Evolutionary conservation across 2,329 filamentous ascomycete genomes (phyloP).

Genomic region (Camillea tinctor): DNA sequence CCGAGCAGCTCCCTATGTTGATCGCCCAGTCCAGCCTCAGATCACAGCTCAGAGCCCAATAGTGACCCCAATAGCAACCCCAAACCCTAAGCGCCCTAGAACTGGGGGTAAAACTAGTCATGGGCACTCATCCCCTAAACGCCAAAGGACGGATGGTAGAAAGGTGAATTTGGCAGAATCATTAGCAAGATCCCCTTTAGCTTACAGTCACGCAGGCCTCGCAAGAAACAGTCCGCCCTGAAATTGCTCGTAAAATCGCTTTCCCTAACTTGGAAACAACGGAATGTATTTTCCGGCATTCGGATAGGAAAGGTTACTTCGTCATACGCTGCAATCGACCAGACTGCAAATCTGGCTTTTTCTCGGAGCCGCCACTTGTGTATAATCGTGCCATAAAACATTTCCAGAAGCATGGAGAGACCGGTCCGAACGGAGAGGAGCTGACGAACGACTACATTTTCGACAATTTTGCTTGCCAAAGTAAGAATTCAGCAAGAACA

Average conservation of each 20-base stretch:
- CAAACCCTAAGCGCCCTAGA: slow-evolving; percentile 15
- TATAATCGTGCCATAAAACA: slow-evolving; percentile 31
- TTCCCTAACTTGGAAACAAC: slow-evolving; percentile 27
- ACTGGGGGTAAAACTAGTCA: slow-evolving; percentile 5
- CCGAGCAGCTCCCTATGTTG: slow-evolving; percentile 7
- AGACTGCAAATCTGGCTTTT: slow-evolving; percentile 20
- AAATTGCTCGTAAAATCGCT: slow-evolving; percentile 25
- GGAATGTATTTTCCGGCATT: slow-evolving; percentile 32
- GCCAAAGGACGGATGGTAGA: slow-evolving; percentile 16
- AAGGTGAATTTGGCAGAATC: slow-evolving; percentile 12
- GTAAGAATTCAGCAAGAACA: slow-evolving; percentile 10
- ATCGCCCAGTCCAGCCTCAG: slow-evolving; percentile 17
- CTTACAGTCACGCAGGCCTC: slow-evolving; percentile 12
- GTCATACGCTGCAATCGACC: slow-evolving; percentile 29
- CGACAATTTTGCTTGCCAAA: slow-evolving; percentile 28
- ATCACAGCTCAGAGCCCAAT: slow-evolving; percentile 15
- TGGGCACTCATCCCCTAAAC: slow-evolving; percentile 14
- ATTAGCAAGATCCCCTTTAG: not conserved
- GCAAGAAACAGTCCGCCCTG: slow-evolving; percentile 4
- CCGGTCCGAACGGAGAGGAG: slow-evolving; percentile 10
- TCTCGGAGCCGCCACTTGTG: slow-evolving; percentile 27
- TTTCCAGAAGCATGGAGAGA: slow-evolving; percentile 25
- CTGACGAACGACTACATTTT: slow-evolving; percentile 33
- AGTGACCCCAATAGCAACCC: not conserved
- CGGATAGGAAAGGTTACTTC: slow-evolving; percentile 23